Evolutionary conservation across 129 eudicot genomes (phyloP), one percentile per base, ranked within the genome.

Genomic region (Erigeron canadensis): DNA sequence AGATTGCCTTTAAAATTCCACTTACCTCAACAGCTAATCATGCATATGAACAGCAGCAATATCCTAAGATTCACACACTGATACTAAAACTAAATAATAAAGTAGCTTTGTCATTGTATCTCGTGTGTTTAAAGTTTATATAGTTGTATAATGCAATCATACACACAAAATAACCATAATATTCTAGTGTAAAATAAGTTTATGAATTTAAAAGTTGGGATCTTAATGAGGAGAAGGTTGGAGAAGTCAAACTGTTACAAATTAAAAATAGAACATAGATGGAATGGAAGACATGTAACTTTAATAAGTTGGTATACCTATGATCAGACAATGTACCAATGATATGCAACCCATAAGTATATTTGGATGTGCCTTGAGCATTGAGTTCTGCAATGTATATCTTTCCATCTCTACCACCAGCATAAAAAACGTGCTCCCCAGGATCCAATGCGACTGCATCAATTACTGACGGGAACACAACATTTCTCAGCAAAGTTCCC

Each of bases 401-500:
- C 76, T 82, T 88, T 44, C 97, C 95, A 86, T 91, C 92, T 81
- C 90, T 86, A 38, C 89, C 88, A 64, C 97, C 97, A 71, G 95
- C 95, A 82, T 91, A 88, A 77, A 91, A 91, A 54, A 88, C 97
- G 74, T 86, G 80, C 75, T 86, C 97, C 5, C 86, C 85, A 22
- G 88, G 91, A 81, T 88, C 95, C 59, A 91, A 62, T 38, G 91
- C 89, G 74, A 91, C 81, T 73, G 97, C 95, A 72, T 91, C 95
- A 21, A 91, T 86, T 65, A 83, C 63, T 66, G 89, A 81, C 16
- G 97, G 95, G 78, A 88, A 91, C 28, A 87, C 89, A 46, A 91
- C 71, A 77, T 84, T 82, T 64, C 92, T 88, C 79, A 91, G 72
- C 50, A 86, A 60, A 50, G 79, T 82, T 60, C 95, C 95, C 70